Conservation (phyloP, 1,139 yeast genomes). For the Diutina mesorugosa region DNA sequence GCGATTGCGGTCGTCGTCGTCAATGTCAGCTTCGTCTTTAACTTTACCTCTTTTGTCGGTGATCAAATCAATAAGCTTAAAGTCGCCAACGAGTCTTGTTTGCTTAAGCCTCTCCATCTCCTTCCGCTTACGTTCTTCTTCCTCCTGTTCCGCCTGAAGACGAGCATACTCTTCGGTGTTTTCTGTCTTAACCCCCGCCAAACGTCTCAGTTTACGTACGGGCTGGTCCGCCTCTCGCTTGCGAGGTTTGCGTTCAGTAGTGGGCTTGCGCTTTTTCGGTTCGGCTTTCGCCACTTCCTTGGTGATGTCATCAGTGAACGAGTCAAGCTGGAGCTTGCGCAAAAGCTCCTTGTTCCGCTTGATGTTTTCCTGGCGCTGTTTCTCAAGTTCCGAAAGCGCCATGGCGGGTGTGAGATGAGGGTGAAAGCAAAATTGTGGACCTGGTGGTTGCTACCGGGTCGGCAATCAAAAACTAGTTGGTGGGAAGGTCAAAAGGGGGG, state of each 20-base stretch:
- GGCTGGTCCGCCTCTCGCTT: constrained; percentile 11
- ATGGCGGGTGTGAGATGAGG: neutral
- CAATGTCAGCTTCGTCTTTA: constrained; percentile 19
- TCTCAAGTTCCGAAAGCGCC: constrained; percentile 49
- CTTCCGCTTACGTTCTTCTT: constrained; percentile 4
- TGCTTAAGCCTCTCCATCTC: constrained; percentile 34
- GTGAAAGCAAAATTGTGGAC: too few species aligned
- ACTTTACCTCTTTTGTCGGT: constrained; percentile 30
- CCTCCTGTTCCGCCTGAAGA: constrained; percentile 16
- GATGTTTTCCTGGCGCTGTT: constrained; percentile 16
- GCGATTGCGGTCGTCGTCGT: constrained; percentile 7
- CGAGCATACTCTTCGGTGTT: constrained; percentile 14
- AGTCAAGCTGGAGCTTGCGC: constrained; percentile 23
- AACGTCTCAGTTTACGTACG: constrained; percentile 43
- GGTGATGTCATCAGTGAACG: constrained; percentile 18
- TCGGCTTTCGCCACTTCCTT: constrained; percentile 11
- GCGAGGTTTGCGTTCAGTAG: constrained; percentile 8
- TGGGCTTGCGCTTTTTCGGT: constrained; percentile 11
- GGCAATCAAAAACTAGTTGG: neutral
- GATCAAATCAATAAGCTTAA: constrained; percentile 43
- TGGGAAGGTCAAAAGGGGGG: too few species aligned
- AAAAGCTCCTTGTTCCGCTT: constrained; percentile 28
- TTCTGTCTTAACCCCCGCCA: constrained; percentile 47
- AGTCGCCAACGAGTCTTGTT: constrained; percentile 49
- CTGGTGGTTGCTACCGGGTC: neutral